Evolutionary conservation across 495 filamentous ascomycete species (phyloP).

Genomic region (Cladorrhinum samala): DNA sequence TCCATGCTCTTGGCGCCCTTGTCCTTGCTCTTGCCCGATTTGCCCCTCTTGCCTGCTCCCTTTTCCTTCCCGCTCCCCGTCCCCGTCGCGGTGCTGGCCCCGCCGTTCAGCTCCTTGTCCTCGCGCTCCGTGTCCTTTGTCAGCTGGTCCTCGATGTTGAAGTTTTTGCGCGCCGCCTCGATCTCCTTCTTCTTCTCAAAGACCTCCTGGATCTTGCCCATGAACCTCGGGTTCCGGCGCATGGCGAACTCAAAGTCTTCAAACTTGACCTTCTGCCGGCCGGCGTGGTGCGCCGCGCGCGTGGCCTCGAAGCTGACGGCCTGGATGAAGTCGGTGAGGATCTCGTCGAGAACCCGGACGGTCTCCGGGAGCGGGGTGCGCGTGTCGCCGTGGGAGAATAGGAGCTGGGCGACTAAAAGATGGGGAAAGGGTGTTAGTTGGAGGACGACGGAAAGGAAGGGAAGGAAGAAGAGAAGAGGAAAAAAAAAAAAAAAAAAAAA

Average conservation of each 20-base stretch:
- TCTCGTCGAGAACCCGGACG: slow-evolving; percentile 82
- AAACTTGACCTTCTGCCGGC: slow-evolving; percentile 92
- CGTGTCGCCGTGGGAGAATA: slow-evolving; percentile 82
- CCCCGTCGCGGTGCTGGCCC: not conserved
- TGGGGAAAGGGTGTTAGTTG: too few relatives aligned
- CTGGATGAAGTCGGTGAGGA: slow-evolving; percentile 85
- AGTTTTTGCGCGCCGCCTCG: slow-evolving; percentile 65
- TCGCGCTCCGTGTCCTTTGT: slow-evolving; percentile 37
- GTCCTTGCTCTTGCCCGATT: slow-evolving; percentile 1
- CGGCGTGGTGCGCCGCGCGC: slow-evolving; percentile 69
- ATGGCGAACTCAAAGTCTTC: slow-evolving; percentile 95
- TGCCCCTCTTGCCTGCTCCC: not conserved
- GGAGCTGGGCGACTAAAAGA: slow-evolving; percentile 62
- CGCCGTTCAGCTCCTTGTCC: slow-evolving; percentile 28
- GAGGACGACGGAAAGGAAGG: too few relatives aligned
- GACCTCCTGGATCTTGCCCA: slow-evolving; percentile 85
- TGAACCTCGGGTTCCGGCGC: slow-evolving; percentile 72
- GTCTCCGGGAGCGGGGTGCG: slow-evolving; percentile 69
- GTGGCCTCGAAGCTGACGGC: slow-evolving; percentile 86
- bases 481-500: not conserved
- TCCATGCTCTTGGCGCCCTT: slow-evolving; percentile 10
- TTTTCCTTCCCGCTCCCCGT: not conserved
- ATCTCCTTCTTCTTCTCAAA: slow-evolving; percentile 74
- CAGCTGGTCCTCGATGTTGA: slow-evolving; percentile 43
- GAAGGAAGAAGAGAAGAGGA: slow-evolving; percentile 1